Percentiles rank a stretch among this genome's conserved stretches.
These are phyloP conservation scores for Fraxinus quadrangulata DNA, from an alignment of 257 asterid genomes.

Conservation along the genomic window DNA sequence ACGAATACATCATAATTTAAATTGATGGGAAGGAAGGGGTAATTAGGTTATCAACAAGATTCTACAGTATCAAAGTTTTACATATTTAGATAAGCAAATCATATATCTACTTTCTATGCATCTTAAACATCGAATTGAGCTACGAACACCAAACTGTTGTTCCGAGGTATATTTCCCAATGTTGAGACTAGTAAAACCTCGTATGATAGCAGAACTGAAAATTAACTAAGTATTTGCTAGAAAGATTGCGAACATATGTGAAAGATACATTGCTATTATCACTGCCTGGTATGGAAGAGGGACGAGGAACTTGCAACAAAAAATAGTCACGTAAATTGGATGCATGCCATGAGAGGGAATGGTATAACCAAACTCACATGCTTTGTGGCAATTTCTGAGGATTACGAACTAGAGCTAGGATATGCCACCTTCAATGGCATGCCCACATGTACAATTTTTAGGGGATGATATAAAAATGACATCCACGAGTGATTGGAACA, in stretches of 20 bases:
- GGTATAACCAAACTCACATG: background rate
- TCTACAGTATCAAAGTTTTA: no score
- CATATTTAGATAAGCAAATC: background rate
- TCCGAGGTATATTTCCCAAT: slow-evolving; percentile 39
- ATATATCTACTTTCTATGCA: slow-evolving; percentile 25
- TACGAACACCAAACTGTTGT: slow-evolving; percentile 36
- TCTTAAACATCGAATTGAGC: slow-evolving; percentile 79
- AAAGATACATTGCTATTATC: slow-evolving; percentile 28
- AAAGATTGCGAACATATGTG: background rate
- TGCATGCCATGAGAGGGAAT: no score
- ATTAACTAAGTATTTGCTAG: background rate
- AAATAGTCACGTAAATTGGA: background rate
- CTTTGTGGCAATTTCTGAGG: background rate
- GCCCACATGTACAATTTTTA: no score
- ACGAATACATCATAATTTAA: no score
- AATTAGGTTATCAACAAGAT: background rate
- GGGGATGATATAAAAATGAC: no score
- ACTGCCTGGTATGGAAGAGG: slow-evolving; percentile 6
- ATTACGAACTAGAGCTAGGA: no score
- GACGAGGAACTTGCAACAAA: slow-evolving; percentile 19
- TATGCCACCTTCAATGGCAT: no score
- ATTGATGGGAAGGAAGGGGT: background rate
- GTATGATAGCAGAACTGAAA: slow-evolving; percentile 14
- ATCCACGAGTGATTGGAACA: no score
- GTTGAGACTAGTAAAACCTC: slow-evolving; percentile 70